These are phyloP conservation scores for Paecilomyces variotii DNA, from an alignment of 2,329 filamentous ascomycete species.

Conservation along the genomic window DNA sequence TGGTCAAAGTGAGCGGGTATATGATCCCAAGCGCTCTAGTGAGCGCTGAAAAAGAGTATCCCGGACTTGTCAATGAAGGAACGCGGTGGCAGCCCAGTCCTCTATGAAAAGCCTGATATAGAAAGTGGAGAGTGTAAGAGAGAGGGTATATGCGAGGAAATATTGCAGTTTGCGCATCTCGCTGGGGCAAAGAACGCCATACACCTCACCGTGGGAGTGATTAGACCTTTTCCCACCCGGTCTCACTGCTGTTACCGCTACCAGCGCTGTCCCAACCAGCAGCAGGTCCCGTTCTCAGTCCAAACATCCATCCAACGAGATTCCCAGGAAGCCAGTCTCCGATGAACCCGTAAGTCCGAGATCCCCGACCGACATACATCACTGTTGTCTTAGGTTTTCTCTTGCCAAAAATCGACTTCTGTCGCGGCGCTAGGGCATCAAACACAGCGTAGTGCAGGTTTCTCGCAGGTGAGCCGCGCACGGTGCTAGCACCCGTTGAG, in stretches of 20 bases:
- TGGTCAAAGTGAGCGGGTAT: not conserved
- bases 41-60: not conserved
- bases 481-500: constrained; percentile 28
- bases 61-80: not conserved
- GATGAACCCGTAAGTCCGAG: constrained; percentile 75
- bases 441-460: constrained; percentile 83
- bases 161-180: not conserved
- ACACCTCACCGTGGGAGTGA: not conserved
- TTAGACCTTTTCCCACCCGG: constrained; percentile 27
- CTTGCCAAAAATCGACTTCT: constrained; percentile 31
- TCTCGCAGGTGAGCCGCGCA: constrained; percentile 62
- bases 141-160: not conserved
- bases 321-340: constrained; percentile 70
- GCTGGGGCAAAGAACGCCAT: not conserved
- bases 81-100: not conserved
- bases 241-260: constrained; percentile 27
- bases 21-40: not conserved
- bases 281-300: constrained; percentile 45
- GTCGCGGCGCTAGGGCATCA: constrained; percentile 63
- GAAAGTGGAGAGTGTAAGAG: not conserved
- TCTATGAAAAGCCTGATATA: not conserved
- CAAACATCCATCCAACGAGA: constrained; percentile 91
- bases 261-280: constrained; percentile 12
- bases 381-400: constrained; percentile 41
- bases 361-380: constrained; percentile 76